Percentiles rank a stretch among this genome's conserved stretches.
These are phyloP conservation scores for Erigeron canadensis DNA, from an alignment of 129 eudicot genomes.

Conservation along the genomic window DNA sequence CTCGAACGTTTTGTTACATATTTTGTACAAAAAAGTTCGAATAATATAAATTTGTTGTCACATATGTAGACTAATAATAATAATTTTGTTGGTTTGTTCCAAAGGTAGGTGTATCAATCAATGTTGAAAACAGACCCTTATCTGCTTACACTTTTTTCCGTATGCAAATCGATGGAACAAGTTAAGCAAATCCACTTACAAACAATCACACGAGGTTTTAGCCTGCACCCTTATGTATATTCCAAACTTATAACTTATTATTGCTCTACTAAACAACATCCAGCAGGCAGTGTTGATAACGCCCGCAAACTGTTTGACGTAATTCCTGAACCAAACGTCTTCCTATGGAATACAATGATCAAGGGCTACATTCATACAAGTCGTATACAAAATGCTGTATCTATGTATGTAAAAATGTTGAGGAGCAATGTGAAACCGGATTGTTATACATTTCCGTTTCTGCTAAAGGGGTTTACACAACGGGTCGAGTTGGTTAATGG, in stretches of 20 bases:
- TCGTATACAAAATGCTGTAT: slow-evolving; percentile 14
- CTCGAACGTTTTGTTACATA: too few relatives aligned
- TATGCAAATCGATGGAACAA: slow-evolving; percentile 52
- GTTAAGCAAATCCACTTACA: slow-evolving; percentile 49
- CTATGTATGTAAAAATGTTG: slow-evolving; percentile 41
- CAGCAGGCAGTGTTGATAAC: slow-evolving; percentile 32
- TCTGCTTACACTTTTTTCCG: slow-evolving; percentile 17
- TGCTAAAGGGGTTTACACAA: slow-evolving; percentile 43
- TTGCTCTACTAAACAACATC: background rate
- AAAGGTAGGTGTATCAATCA: too few relatives aligned
- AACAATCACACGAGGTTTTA: slow-evolving; percentile 33
- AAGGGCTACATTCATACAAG: slow-evolving; percentile 39
- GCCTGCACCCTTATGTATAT: slow-evolving; percentile 17
- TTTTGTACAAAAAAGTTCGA: too few relatives aligned
- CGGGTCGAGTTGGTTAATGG: slow-evolving; percentile 18
- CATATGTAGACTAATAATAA: too few relatives aligned
- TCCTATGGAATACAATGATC: slow-evolving; percentile 51
- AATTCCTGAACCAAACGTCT: slow-evolving; percentile 45
- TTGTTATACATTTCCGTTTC: slow-evolving; percentile 48
- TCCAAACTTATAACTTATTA: slow-evolving; percentile 40
- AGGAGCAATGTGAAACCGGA: slow-evolving; percentile 42
- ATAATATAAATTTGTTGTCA: too few relatives aligned
- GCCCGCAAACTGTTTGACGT: slow-evolving; percentile 52
- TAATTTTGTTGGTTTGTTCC: too few relatives aligned
- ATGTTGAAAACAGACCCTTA: slow-evolving; percentile 4